phyloP scores from a whole-genome alignment of 768 basidiomycete genomes.

The Naganishia randhawae region DNA sequence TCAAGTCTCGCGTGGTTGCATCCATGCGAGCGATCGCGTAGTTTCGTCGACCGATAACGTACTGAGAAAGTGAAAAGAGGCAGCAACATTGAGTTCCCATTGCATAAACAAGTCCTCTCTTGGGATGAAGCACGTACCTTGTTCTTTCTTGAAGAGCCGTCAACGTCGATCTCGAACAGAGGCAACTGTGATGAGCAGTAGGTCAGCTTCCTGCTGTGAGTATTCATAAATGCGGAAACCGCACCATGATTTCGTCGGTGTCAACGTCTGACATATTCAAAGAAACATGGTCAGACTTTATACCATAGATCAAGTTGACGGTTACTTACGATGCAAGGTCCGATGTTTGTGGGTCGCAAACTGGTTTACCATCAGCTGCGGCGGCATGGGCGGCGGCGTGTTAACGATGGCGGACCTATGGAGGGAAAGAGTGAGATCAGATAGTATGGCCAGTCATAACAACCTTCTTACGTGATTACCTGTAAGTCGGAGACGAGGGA shows the following conservation, averaged over 20 bases:
- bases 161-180: slow-evolving; percentile 70
- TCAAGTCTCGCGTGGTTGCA: slow-evolving; percentile 59
- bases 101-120: too few relatives aligned
- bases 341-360: slow-evolving; percentile 72
- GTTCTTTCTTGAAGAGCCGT: slow-evolving; percentile 70
- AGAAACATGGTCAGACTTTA: background rate
- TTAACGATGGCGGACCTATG: slow-evolving; percentile 87
- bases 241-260: slow-evolving; percentile 85
- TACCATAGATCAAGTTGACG: background rate
- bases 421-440: background rate
- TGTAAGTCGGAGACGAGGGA: background rate
- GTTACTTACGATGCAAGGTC: slow-evolving; percentile 62
- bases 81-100: background rate
- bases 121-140: slow-evolving; percentile 48
- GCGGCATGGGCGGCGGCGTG: slow-evolving; percentile 67
- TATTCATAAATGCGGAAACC: background rate
- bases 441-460: background rate
- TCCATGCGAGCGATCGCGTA: slow-evolving; percentile 74
- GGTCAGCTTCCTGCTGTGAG: too few relatives aligned
- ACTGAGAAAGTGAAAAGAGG: slow-evolving; percentile 37
- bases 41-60: slow-evolving; percentile 82
- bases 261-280: slow-evolving; percentile 52
- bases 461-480: slow-evolving; percentile 22
- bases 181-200: slow-evolving; percentile 63
- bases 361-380: slow-evolving; percentile 73